phyloP scores from a whole-genome alignment of 768 basidiomycete genomes.

The Leucogyrophana mollusca region DNA sequence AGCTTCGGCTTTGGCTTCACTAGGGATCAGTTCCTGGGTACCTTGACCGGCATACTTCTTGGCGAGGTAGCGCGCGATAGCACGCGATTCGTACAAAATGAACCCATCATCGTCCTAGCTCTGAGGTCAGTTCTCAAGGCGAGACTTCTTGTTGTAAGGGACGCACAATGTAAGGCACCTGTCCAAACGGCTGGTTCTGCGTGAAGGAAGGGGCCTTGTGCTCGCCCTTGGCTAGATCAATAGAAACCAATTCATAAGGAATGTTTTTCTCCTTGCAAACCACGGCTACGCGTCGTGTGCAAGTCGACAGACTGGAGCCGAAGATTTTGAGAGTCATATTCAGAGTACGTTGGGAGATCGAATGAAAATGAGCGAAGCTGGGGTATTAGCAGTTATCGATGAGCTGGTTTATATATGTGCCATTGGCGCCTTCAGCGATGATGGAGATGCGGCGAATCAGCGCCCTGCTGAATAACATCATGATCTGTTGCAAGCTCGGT shows the following conservation, averaged over 20 bases:
- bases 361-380: neutral
- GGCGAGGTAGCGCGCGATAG: conserved; percentile 53
- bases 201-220: conserved; percentile 30
- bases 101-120: conserved; percentile 53
- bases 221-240: conserved; percentile 28
- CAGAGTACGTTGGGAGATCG: neutral
- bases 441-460: no score
- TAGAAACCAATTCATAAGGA: conserved; percentile 29
- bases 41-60: conserved; percentile 48
- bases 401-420: neutral
- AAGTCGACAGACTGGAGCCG: conserved; percentile 27
- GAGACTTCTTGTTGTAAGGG: neutral
- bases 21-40: conserved; percentile 41
- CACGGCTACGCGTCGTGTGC: conserved; percentile 33
- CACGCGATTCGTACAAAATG: conserved; percentile 53
- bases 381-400: neutral
- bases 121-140: neutral
- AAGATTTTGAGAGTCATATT: conserved; percentile 32
- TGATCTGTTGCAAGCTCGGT: no score
- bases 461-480: no score
- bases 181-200: conserved; percentile 42
- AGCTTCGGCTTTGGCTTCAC: conserved; percentile 24
- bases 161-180: conserved; percentile 53
- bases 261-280: conserved; percentile 33
- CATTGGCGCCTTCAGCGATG: no score